Evolutionary conservation across 768 basidiomycete species (phyloP).

Genomic region (Suillus tomentosus): DNA sequence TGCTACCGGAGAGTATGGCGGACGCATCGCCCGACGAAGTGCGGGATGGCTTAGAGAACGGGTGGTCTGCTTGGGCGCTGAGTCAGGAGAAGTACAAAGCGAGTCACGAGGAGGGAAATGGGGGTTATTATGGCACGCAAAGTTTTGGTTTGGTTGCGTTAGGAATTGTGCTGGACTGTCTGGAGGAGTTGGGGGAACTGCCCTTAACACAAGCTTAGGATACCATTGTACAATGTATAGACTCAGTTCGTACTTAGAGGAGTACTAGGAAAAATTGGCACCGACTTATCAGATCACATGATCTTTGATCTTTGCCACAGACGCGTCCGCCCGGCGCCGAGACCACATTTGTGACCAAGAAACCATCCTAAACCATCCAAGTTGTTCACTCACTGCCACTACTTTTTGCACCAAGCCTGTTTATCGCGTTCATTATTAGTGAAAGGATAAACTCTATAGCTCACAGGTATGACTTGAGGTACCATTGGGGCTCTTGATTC

Average conservation of each 20-base stretch:
- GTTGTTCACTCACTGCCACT: not conserved
- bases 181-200: slow-evolving; percentile 40
- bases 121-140: slow-evolving; percentile 49
- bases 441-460: not conserved
- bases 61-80: slow-evolving; percentile 69
- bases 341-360: no score
- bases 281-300: not conserved
- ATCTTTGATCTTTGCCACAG: not conserved
- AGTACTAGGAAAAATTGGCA: not conserved
- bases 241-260: not conserved
- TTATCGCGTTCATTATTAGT: not conserved
- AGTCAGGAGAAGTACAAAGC: slow-evolving; percentile 40
- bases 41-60: slow-evolving; percentile 45
- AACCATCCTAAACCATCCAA: not conserved
- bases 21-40: slow-evolving; percentile 31
- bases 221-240: not conserved
- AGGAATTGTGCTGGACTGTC: slow-evolving; percentile 56
- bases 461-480: not conserved
- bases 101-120: slow-evolving; percentile 38
- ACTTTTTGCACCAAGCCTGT: not conserved
- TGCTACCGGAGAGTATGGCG: slow-evolving; percentile 34
- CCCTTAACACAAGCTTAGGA: not conserved
- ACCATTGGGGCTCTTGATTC: not conserved
- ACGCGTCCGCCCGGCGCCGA: no score
- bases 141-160: slow-evolving; percentile 74